Evolutionary conservation across 305 asterid genomes (phyloP), one percentile per base, ranked within the genome.

Genomic region (Rubia tinctorum): DNA sequence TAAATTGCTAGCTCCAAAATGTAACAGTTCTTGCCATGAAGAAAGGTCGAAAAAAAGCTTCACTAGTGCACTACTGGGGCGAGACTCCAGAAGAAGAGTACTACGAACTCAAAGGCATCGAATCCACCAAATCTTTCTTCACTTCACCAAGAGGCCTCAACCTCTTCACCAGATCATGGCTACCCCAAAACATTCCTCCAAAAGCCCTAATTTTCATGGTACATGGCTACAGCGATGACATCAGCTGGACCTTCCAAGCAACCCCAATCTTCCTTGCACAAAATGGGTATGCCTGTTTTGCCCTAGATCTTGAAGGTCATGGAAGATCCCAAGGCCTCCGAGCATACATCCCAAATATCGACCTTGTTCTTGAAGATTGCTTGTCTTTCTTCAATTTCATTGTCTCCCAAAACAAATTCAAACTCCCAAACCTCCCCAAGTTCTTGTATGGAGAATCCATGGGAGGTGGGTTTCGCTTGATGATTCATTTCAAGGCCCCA

Each of bases 211-310:
- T 94, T 83, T 87, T 85, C 55, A 94, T 94, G 98, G 82, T 90
- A 83, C 98, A 94, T 66, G 98, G 98, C 81, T 94, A 91, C 47
- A 97, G 96, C 70, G 91, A 90, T 71, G 96, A 90, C 84, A 85
- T 89, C 85, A 91, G 97, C 89, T 93, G 97, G 98, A 93, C 95
- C 4, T 93, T 91, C 75, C 98, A 94, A 79, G 89, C 85, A 64
- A 91, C 98, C 60, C 84, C 97, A 25, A 86, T 91, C 84, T 90
- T 86, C 90, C 89, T 94, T 25, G 97, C 98, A 45, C 91, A 88
- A 79, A 85, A 90, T 43, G 97, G 98, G 1, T 93, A 79, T 61
- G 82, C 96, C 81, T 90, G 96, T 71, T 93, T 90, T 77, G 93
- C 97, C 82, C 88, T 93, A 20, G 98, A 93, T 53, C 89, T 91